Conservation (phyloP, 2,329 filamentous ascomycete species). For the Trichoderma atroviride region DNA sequence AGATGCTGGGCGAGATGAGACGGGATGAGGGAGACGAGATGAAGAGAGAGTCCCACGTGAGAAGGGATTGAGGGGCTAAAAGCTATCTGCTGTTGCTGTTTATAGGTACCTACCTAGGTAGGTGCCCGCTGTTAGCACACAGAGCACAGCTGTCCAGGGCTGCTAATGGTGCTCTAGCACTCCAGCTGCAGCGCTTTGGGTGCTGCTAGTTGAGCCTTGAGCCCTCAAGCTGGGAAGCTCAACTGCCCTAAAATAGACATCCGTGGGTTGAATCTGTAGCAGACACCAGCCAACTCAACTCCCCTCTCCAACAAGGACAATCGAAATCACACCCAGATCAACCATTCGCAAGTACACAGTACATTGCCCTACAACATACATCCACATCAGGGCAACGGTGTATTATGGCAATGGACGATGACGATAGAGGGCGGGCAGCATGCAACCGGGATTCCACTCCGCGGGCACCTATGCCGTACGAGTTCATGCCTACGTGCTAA, state of each 20-base stretch:
- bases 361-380: background rate
- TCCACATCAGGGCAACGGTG: background rate
- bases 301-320: background rate
- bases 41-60: background rate
- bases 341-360: background rate
- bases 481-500: background rate
- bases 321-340: background rate
- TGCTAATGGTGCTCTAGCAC: background rate
- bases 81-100: background rate
- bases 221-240: background rate
- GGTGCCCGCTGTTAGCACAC: background rate
- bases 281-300: background rate
- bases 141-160: background rate
- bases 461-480: background rate
- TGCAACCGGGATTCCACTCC: conserved; percentile 1
- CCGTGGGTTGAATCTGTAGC: background rate
- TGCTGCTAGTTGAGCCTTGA: background rate
- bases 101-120: background rate
- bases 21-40: background rate
- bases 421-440: background rate
- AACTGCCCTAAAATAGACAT: background rate
- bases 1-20: background rate
- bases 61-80: background rate
- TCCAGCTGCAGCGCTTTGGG: background rate
- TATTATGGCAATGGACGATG: background rate